Conservation (phyloP, 2,329 filamentous ascomycete species). For the Daldinia sp. region DNA sequence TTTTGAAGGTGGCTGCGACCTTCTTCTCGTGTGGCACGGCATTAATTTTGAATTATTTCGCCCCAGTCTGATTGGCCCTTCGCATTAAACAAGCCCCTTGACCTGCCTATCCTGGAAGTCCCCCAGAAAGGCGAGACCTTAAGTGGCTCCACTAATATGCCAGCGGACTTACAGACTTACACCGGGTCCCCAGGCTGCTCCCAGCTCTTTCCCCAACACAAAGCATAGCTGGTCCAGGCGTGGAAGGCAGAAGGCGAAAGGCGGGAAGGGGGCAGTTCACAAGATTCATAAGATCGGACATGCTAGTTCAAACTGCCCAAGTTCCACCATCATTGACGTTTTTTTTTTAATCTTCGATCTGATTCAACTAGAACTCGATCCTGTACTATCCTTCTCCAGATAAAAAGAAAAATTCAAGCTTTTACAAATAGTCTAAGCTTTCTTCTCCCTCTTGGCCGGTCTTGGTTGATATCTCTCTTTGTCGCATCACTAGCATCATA, state of each 20-base stretch:
- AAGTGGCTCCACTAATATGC: not conserved
- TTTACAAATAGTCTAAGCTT: conserved; percentile 9
- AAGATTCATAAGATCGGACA: conserved; percentile 23
- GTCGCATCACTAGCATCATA: not conserved
- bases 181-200: not conserved
- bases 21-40: conserved; percentile 2
- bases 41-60: conserved; percentile 3
- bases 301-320: conserved; percentile 31
- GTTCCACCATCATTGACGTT: conserved; percentile 22
- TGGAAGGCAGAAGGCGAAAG: too few relatives aligned
- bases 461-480: conserved; percentile 8
- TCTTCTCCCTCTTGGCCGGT: conserved; percentile 1
- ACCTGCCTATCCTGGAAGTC: conserved; percentile 28
- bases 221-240: not conserved
- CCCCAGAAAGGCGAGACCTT: not conserved
- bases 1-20: conserved; percentile 2
- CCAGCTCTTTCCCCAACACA: not conserved
- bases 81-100: not conserved
- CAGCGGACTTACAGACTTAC: not conserved
- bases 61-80: conserved; percentile 14
- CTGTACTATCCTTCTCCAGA: not conserved
- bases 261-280: too few relatives aligned
- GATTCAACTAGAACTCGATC: conserved; percentile 5
- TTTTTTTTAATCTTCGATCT: conserved; percentile 18
- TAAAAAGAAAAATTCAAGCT: conserved; percentile 6